These are phyloP conservation scores for Tolypocladium amazonense DNA, from an alignment of 2,329 filamentous ascomycete genomes.

Conservation along the genomic window DNA sequence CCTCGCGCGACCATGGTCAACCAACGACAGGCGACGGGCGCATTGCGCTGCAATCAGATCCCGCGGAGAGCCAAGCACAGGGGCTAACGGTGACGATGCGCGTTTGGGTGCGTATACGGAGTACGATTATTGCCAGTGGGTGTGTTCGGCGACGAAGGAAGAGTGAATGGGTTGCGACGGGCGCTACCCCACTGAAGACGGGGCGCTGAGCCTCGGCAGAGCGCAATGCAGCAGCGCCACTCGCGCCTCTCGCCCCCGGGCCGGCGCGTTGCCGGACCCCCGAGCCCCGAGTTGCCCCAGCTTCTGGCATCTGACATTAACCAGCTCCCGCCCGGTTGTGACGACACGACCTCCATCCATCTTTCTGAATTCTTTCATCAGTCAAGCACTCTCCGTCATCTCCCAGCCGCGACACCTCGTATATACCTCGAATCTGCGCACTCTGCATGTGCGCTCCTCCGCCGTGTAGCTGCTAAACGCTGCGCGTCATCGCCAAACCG, in stretches of 20 bases:
- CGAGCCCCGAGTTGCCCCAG: not conserved
- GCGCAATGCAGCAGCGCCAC: not conserved
- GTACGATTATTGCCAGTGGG: no score
- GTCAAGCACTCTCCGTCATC: not conserved
- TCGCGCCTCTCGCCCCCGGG: not conserved
- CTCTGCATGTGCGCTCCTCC: not conserved
- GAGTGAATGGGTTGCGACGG: not conserved
- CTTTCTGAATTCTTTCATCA: not conserved
- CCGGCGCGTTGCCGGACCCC: slow-evolving; percentile 1
- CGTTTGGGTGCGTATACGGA: not conserved
- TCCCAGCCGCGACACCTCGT: not conserved
- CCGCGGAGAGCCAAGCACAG: not conserved
- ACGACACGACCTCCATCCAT: not conserved
- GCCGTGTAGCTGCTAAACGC: not conserved
- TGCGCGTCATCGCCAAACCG: not conserved
- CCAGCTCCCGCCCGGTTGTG: not conserved
- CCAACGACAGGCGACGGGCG: not conserved
- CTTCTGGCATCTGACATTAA: not conserved
- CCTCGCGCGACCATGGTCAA: not conserved
- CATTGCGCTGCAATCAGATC: not conserved
- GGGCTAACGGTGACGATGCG: not conserved
- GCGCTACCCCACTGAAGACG: not conserved
- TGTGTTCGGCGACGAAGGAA: no score
- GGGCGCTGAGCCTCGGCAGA: slow-evolving; percentile 7
- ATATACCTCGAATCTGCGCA: not conserved